Base-by-base conservation (phyloP, 2,329 filamentous ascomycete species). In the Rutstroemia sp. region DNA sequence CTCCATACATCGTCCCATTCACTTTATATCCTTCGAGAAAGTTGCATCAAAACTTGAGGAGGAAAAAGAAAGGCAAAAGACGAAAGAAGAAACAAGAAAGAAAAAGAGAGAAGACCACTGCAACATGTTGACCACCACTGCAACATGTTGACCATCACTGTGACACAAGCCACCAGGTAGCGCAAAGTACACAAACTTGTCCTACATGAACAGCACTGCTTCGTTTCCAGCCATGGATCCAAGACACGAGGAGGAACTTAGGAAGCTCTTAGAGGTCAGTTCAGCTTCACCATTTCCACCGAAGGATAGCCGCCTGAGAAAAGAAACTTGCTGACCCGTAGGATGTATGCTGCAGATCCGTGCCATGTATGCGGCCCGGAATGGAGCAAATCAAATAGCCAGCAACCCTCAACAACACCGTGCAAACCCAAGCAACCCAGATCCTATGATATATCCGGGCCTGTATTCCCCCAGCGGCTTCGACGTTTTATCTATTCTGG, bases 401-500 rank as follows among this genome's bases (percentile, higher is more conserved):
- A 38, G 7, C 7, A 9, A 25, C 19, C n/a, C 10, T 45, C 42
- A 45, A 45, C n/a, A 23, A 45, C n/a, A 45, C 23, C 16, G 54
- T 34, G 42, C 41, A 49, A 48, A 14, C 25, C 51, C 34, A 12
- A 23, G 23, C 14, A 41, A 37, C 46, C 45, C 49, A 12, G 77
- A 82, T 63, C 69, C 77, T 41, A 67, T 81, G 58, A 80, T 83
- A 58, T 82, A 77, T 55, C 79, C 79, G 0, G 79, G 79, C 6
- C 68, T 83, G 1, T 84, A 84, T 61, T 74, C 78, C 4, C 73
- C 74, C 4, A 81, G 75, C 47, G 79, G 79, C 2, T 75, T 79
- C 51, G 78, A 84, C 63, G 73, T 83, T 45, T 75, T 84, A 74
- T 71, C 64, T 37, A 77, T 83, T 56, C 68, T 84, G 59, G 79